Conservation (phyloP, 2,329 filamentous ascomycete genomes). For the Ceratocystis albifundus region DNA sequence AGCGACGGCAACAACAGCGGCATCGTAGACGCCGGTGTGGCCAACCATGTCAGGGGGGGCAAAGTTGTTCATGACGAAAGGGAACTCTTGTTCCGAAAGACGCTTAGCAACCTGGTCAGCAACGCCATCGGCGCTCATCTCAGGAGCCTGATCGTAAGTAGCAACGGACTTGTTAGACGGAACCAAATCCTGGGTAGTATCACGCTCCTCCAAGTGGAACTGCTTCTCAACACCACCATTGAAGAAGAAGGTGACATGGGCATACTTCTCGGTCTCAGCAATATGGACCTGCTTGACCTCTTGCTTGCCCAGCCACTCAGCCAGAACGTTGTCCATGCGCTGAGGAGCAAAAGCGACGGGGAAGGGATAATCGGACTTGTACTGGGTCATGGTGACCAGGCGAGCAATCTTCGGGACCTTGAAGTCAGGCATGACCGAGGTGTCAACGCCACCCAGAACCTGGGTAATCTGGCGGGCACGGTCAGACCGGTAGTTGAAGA, state of each 20-base stretch:
- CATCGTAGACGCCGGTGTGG: slow-evolving; percentile 94
- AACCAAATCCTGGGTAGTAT: slow-evolving; percentile 66
- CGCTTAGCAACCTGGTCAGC: slow-evolving; percentile 83
- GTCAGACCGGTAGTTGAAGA: slow-evolving; percentile 99
- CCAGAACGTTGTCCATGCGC: slow-evolving; percentile 94
- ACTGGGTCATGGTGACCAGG: slow-evolving; percentile 93
- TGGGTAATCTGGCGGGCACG: slow-evolving; percentile 94
- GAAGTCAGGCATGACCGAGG: slow-evolving; percentile 82
- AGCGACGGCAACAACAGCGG: slow-evolving; percentile 70
- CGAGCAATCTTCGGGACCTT: slow-evolving; percentile 77
- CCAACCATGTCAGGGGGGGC: slow-evolving; percentile 98
- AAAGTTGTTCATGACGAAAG: slow-evolving; percentile 99
- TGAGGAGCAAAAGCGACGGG: slow-evolving; percentile 86
- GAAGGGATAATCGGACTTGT: slow-evolving; percentile 92
- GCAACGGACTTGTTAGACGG: slow-evolving; percentile 80
- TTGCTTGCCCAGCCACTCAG: slow-evolving; percentile 89
- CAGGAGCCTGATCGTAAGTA: slow-evolving; percentile 87
- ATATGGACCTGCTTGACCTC: slow-evolving; percentile 86
- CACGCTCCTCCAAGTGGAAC: slow-evolving; percentile 81
- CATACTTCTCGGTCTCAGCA: slow-evolving; percentile 98
- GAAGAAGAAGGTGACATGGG: slow-evolving; percentile 99
- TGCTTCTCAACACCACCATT: slow-evolving; percentile 97
- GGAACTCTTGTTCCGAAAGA: slow-evolving; percentile 72
- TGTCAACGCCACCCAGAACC: slow-evolving; percentile 82
- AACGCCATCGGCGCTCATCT: slow-evolving; percentile 89